phyloP scores from a whole-genome alignment of 805 yeast genomes.

The Barnettozyma sp. region DNA sequence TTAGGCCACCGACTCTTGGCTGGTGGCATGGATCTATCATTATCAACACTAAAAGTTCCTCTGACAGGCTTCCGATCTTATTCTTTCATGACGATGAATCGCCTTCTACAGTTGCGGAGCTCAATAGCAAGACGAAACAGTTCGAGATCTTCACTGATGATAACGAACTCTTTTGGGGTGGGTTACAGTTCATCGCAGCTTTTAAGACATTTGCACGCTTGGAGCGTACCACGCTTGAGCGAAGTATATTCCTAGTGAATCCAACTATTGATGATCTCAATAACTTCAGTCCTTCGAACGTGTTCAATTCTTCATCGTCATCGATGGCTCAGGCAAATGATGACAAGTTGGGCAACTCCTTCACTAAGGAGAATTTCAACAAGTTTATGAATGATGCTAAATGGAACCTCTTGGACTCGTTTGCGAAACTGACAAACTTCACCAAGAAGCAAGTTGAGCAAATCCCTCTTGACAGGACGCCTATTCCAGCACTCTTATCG shows the following conservation, averaged over 20 bases:
- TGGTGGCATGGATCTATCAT: conserved; percentile 91
- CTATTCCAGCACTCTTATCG: conserved; percentile 47
- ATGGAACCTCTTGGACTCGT: conserved; percentile 80
- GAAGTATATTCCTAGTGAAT: conserved; percentile 66
- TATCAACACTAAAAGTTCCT: conserved; percentile 53
- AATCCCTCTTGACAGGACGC: conserved; percentile 45
- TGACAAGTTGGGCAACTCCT: conserved; percentile 4
- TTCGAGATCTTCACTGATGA: conserved; percentile 68
- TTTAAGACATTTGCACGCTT: conserved; percentile 51
- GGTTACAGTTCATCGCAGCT: conserved; percentile 59
- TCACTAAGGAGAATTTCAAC: conserved; percentile 27
- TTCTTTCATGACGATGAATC: conserved; percentile 91
- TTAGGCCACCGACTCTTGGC: conserved; percentile 75
- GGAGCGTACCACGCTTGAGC: conserved; percentile 65
- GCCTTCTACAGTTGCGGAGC: conserved; percentile 62
- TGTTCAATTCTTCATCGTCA: conserved; percentile 18
- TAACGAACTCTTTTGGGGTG: conserved; percentile 81
- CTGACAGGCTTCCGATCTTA: conserved; percentile 68
- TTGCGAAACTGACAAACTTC: conserved; percentile 58
- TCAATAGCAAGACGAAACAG: conserved; percentile 48
- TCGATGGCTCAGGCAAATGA: no score
- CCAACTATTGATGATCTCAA: conserved; percentile 51
- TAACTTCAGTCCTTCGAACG: conserved; percentile 27
- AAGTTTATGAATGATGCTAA: conserved; percentile 59
- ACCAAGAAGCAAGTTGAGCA: conserved; percentile 61